Evolutionary conservation across 495 filamentous ascomycete genomes (phyloP).

Genomic region (Lindgomyces ingoldianus): DNA sequence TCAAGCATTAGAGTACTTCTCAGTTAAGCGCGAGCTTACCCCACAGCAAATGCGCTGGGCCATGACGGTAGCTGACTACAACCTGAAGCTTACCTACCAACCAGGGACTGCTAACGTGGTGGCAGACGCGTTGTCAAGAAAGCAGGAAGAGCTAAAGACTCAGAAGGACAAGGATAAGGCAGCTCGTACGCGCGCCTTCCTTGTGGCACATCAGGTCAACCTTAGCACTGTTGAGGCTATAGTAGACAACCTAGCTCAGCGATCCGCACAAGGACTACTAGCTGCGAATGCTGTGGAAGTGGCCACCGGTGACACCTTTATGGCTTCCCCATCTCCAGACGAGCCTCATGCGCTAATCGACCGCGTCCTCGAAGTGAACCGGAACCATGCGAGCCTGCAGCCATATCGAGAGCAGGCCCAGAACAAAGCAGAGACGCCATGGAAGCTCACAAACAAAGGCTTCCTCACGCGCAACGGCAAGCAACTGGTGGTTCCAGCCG

Average conservation of each 20-base stretch:
- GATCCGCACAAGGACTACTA: not conserved
- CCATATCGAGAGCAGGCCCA: not conserved
- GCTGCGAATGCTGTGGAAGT: no score
- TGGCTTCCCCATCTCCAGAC: not conserved
- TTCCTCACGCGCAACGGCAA: not conserved
- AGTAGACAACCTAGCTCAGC: not conserved
- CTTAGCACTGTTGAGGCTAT: no score
- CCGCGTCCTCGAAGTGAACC: not conserved
- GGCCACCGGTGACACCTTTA: not conserved
- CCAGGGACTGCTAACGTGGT: conserved; percentile 24
- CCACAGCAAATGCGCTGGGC: conserved; percentile 35
- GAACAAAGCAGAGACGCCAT: conserved; percentile 8
- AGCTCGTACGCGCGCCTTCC: not conserved
- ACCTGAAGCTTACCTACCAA: conserved; percentile 37
- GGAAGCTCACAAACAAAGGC: conserved; percentile 5
- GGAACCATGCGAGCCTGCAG: not conserved
- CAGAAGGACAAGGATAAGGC: conserved; percentile 5
- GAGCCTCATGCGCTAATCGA: not conserved
- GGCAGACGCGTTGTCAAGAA: conserved; percentile 29
- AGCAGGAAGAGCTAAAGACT: conserved; percentile 14
- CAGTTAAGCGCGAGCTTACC: conserved; percentile 27
- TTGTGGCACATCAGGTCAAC: not conserved
- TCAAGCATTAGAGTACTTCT: conserved; percentile 44
- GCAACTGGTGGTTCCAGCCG: conserved; percentile 2
- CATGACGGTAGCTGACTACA: conserved; percentile 25